A percentile compares a stretch with the other conserved stretches of the same genome.
Evolutionary conservation across 805 yeast genomes (phyloP).

Genomic region (Vanderwaltozyma polyspora): DNA sequence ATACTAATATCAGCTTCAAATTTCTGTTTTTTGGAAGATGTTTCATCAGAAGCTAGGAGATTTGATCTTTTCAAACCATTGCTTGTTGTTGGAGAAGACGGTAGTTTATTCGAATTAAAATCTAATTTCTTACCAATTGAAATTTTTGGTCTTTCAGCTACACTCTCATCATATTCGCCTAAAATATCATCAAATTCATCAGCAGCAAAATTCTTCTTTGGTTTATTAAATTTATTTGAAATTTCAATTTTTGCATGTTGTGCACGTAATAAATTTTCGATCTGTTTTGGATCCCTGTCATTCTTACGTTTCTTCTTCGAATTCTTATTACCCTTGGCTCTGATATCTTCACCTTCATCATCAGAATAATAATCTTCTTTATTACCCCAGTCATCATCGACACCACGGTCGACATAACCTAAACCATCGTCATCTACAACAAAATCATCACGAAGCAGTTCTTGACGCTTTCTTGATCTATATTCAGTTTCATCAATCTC

Average conservation of each 20-base stretch:
- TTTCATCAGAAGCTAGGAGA: neutral
- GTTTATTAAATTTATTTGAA: slow-evolving; percentile 11
- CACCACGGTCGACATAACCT: slow-evolving; percentile 91
- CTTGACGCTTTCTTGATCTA: slow-evolving; percentile 64
- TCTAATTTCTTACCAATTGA: neutral
- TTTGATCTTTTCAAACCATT: slow-evolving; percentile 1
- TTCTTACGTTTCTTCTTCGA: slow-evolving; percentile 16
- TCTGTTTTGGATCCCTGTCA: slow-evolving; percentile 8
- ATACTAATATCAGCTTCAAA: slow-evolving; percentile 5
- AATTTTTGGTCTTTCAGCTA: slow-evolving; percentile 4
- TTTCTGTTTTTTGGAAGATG: slow-evolving; percentile 9
- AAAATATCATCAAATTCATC: slow-evolving; percentile 61
- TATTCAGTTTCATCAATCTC: slow-evolving; percentile 76
- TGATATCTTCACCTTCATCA: slow-evolving; percentile 42
- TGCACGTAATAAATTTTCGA: slow-evolving; percentile 38
- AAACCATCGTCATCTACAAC: slow-evolving; percentile 90
- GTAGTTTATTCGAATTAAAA: slow-evolving; percentile 1
- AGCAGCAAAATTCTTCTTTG: slow-evolving; percentile 34
- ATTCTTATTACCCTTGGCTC: slow-evolving; percentile 6
- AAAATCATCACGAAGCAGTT: slow-evolving; percentile 79
- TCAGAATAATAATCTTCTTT: slow-evolving; percentile 45
- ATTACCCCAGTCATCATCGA: slow-evolving; percentile 56
- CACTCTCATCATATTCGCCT: slow-evolving; percentile 33
- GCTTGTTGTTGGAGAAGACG: slow-evolving; percentile 5
- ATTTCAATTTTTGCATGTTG: slow-evolving; percentile 37